A percentile compares a stretch with the other conserved stretches of the same genome.
Conservation (phyloP, 345 rosid genomes). For the Theobroma cacao region DNA sequence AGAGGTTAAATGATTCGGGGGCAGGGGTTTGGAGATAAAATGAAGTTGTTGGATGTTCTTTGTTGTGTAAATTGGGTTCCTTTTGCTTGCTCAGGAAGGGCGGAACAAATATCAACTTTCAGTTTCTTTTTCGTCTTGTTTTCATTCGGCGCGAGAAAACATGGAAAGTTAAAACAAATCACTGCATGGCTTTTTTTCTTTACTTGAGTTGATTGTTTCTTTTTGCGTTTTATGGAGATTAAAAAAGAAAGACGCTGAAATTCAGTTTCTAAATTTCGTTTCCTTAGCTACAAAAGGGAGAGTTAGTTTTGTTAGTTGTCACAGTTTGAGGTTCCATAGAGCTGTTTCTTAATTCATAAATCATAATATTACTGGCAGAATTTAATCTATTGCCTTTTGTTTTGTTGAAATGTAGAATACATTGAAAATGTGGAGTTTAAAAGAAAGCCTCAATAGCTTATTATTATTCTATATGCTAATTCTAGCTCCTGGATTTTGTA, state of each 20-base stretch:
- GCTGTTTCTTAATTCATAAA: neutral
- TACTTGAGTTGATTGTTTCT: neutral
- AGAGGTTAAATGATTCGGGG: neutral
- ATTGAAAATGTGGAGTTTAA: neutral
- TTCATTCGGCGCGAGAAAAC: neutral
- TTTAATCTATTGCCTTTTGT: neutral
- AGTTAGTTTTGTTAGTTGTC: neutral
- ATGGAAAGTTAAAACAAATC: neutral
- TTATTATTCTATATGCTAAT: neutral
- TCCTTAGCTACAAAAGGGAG: neutral
- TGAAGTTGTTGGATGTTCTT: neutral
- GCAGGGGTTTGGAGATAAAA: neutral
- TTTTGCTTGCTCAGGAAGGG: neutral
- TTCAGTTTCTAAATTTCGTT: neutral
- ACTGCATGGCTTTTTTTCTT: neutral
- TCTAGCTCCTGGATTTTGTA: slow-evolving; percentile 6
- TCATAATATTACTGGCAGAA: neutral
- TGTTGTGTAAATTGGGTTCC: neutral
- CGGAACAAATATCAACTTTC: neutral
- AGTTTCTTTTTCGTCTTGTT: neutral
- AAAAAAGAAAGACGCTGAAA: neutral
- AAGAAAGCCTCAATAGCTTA: too few relatives aligned
- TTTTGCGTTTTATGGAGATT: neutral
- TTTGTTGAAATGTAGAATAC: neutral
- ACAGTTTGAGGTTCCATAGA: neutral